Evolutionary conservation across 768 basidiomycete genomes (phyloP).

Genomic region (Pleurotus eryngii): DNA sequence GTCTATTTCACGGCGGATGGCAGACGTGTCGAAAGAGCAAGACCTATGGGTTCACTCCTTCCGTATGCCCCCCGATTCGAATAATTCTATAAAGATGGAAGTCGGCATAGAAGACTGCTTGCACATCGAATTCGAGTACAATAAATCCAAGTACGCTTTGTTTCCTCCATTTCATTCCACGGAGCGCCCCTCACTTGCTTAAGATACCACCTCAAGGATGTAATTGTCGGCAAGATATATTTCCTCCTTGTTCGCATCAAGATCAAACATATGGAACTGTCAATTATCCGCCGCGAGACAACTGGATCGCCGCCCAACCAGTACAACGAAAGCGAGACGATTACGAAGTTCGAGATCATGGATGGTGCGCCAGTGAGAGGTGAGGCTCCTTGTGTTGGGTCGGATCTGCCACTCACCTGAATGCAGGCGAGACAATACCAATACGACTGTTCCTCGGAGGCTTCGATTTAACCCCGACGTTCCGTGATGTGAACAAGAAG

Average conservation of each 20-base stretch:
- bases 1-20: slow-evolving; percentile 86
- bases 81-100: slow-evolving; percentile 99
- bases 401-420: neutral
- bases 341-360: slow-evolving; percentile 99
- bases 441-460: slow-evolving; percentile 97
- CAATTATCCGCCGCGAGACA: slow-evolving; percentile 95
- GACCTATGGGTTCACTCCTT: slow-evolving; percentile 98
- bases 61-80: slow-evolving; percentile 97
- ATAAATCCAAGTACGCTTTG: slow-evolving; percentile 88
- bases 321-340: slow-evolving; percentile 98
- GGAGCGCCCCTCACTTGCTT: neutral
- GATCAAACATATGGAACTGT: slow-evolving; percentile 99
- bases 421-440: slow-evolving; percentile 91
- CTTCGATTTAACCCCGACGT: slow-evolving; percentile 97
- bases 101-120: slow-evolving; percentile 99
- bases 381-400: slow-evolving; percentile 24
- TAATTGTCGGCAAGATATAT: slow-evolving; percentile 99
- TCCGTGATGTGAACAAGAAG: slow-evolving; percentile 99
- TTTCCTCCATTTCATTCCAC: neutral
- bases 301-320: slow-evolving; percentile 98
- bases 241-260: slow-evolving; percentile 98
- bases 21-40: slow-evolving; percentile 88
- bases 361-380: slow-evolving; percentile 97
- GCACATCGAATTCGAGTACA: slow-evolving; percentile 99
- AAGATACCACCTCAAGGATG: slow-evolving; percentile 98